Evolutionary conservation across 192 early-diverging fungal species (phyloP).

Genomic region (Linnemannia schmuckeri): DNA sequence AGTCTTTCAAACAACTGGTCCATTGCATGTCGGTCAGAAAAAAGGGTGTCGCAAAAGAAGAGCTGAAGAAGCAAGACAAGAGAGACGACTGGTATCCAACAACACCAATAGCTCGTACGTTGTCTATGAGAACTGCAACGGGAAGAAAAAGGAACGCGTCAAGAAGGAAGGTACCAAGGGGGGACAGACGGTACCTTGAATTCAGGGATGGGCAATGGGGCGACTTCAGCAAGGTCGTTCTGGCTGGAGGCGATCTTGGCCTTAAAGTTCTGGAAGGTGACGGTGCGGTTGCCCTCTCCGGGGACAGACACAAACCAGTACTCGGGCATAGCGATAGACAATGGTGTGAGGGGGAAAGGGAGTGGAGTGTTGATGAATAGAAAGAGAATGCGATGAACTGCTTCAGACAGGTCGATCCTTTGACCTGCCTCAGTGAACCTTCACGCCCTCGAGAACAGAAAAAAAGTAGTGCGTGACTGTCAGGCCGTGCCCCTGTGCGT

Average conservation of each 20-base stretch:
- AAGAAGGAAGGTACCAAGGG: background rate
- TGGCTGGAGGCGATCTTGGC: slow-evolving; percentile 73
- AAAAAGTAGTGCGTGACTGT: background rate
- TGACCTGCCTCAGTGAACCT: background rate
- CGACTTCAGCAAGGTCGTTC: slow-evolving; percentile 84
- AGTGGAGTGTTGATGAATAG: background rate
- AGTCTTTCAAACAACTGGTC: background rate
- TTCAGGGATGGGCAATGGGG: slow-evolving; percentile 87
- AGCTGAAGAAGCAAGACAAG: background rate
- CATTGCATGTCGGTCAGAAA: background rate
- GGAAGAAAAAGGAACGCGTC: background rate
- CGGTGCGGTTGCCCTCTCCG: slow-evolving; percentile 83
- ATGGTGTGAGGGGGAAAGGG: background rate
- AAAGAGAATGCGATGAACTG: background rate
- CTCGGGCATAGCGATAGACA: slow-evolving; percentile 41
- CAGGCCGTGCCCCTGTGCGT: background rate
- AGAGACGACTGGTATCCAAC: background rate
- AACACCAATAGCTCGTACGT: too few species aligned
- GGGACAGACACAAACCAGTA: slow-evolving; percentile 75
- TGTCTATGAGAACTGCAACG: background rate
- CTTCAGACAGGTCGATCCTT: background rate
- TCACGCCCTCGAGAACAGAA: background rate
- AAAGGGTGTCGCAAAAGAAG: background rate
- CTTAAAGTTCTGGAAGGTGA: slow-evolving; percentile 76
- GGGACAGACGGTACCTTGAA: slow-evolving; percentile 79